Evolutionary conservation across 1,139 yeast genomes (phyloP), one percentile per base, ranked within the genome.

Genomic region (Meyerozyma sp.): DNA sequence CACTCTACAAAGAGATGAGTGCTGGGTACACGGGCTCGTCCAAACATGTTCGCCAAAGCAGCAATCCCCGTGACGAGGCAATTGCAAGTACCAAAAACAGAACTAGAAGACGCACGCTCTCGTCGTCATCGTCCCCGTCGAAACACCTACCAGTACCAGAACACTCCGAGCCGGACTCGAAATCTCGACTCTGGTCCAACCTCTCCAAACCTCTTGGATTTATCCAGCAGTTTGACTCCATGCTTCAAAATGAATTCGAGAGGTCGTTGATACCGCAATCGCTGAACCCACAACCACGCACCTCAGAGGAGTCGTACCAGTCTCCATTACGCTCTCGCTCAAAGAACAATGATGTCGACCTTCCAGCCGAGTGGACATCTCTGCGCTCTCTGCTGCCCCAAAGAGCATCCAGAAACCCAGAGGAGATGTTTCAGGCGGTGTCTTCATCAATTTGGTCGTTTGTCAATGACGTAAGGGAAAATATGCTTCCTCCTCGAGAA

Each of bases 221-320:
- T 45, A 70, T 84, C 38, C 87, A 82, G 52, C 89, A 82, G 49
- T 75, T 84, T 54, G 93, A 84, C 58, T 77, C 77, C 41, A 70
- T 83, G 63, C 65, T 84, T 26, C 88, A 80, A 55, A 75, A 71
- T 45, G 91, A 84, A 56, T 70, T 84, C 49, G 91, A 84, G 53
- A 77, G 58, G 62, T 81, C 66, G 27, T 66, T 66, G 58, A 60
- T 48, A 20, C 36, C 41, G 7, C 28, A 30, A 23, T 5, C 8
- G 23, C 23, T 8, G 26, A 21, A 21, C 5, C 14, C 26, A 8
- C 37, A 34, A 21, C 37, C 25, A 9, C 37, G 37, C 9, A 34
- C 37, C 2, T 34, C 37, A 5, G 37, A 34, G 21, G 37, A 34
- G 5, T 34, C 37, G 4, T 16, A 34, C 14, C 11, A 11, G 37